Conservation (phyloP, 169 alveolate species). For the Babesia ovata region DNA sequence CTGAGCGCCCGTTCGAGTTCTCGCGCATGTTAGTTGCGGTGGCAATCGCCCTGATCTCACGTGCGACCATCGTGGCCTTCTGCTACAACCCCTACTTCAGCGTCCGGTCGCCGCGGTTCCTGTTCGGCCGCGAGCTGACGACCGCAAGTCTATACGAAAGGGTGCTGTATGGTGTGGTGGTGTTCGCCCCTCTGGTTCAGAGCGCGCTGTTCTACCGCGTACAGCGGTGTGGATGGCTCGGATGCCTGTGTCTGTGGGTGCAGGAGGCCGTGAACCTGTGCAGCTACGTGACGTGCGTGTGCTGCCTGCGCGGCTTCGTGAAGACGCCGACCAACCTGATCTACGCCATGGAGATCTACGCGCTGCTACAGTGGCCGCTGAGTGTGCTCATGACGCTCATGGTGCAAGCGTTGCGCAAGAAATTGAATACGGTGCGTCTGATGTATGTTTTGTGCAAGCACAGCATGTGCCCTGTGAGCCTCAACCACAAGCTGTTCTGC, state of each 20-base stretch:
- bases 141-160: constrained; percentile 8
- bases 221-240: constrained; percentile 32
- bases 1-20: constrained; percentile 10
- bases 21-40: constrained; percentile 9
- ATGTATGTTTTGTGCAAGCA: constrained; percentile 41
- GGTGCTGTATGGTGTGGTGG: constrained; percentile 21
- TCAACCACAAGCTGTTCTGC: constrained; percentile 39
- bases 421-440: constrained; percentile 7
- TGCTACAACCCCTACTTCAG: constrained; percentile 1
- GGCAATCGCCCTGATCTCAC: neutral
- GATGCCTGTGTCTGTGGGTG: constrained; percentile 6
- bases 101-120: constrained; percentile 53
- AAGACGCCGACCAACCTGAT: neutral
- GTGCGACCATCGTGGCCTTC: neutral
- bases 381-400: neutral
- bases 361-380: constrained; percentile 44
- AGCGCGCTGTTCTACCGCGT: constrained; percentile 24
- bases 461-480: constrained; percentile 43
- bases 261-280: constrained; percentile 36
- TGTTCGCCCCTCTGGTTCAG: constrained; percentile 12
- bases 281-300: constrained; percentile 44
- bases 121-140: neutral
- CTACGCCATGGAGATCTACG: constrained; percentile 13
- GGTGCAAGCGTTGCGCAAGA: neutral
- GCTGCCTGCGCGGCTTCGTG: constrained; percentile 25